Evolutionary conservation across 78 protist genomes (phyloP).

Genomic region (Planoprotostelium fungivorum): DNA sequence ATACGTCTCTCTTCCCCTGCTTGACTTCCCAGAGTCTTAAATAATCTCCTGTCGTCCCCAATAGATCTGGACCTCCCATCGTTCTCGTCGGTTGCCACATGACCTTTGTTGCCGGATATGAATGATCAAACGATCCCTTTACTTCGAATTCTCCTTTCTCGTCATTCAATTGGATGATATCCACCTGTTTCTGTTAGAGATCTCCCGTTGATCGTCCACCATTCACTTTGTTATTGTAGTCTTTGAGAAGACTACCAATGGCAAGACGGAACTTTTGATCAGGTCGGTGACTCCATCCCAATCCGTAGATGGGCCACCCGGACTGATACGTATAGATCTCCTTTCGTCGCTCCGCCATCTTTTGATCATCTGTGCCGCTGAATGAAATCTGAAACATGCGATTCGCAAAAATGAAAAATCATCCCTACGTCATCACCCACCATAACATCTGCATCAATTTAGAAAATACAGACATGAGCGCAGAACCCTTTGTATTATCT

Average conservation of each 20-base stretch:
- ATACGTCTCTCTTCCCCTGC: slow-evolving; percentile 22
- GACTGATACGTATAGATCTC: slow-evolving; percentile 57
- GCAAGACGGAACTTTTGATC: slow-evolving; percentile 84
- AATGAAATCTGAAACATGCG: neutral
- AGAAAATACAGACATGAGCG: neutral
- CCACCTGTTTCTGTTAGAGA: neutral
- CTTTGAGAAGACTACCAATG: slow-evolving; percentile 90
- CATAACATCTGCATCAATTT: neutral
- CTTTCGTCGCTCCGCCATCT: slow-evolving; percentile 1
- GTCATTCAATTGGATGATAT: slow-evolving; percentile 58
- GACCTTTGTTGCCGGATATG: slow-evolving; percentile 95
- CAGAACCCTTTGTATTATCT: neutral
- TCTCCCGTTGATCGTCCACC: neutral
- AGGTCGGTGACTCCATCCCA: slow-evolving; percentile 79
- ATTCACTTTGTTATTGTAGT: slow-evolving; percentile 69
- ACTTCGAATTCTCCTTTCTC: slow-evolving; percentile 35
- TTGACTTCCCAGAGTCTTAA: slow-evolving; percentile 88
- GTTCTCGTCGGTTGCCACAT: slow-evolving; percentile 83
- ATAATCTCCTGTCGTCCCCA: slow-evolving; percentile 96
- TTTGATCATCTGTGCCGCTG: neutral
- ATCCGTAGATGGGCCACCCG: slow-evolving; percentile 78
- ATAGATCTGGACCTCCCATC: slow-evolving; percentile 59
- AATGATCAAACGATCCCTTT: slow-evolving; percentile 75
- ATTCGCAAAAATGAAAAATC: neutral
- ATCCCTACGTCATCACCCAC: neutral